Conservation (phyloP, 1,284 basidiomycete genomes). For the Abortiporus biennis region DNA sequence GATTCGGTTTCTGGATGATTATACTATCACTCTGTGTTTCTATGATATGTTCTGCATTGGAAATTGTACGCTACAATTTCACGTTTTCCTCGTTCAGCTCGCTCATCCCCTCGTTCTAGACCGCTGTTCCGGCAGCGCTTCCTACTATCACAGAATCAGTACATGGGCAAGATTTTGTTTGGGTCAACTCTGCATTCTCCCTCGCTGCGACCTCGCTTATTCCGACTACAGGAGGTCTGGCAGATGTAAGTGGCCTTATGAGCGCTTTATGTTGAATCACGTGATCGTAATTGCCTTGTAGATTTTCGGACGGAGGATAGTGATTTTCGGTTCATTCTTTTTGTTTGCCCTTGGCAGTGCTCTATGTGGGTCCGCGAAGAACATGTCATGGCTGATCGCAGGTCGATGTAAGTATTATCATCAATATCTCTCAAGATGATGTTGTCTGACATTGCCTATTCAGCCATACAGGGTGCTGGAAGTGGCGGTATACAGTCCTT, state of each 20-base stretch:
- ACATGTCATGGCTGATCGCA: conserved; percentile 30
- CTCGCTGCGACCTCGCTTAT: conserved; percentile 24
- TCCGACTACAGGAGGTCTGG: conserved; percentile 23
- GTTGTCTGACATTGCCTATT: neutral
- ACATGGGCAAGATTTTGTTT: conserved; percentile 25
- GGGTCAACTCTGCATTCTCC: conserved; percentile 25
- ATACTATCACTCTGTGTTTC: conserved; percentile 14
- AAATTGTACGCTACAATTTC: conserved; percentile 9
- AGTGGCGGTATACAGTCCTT: conserved; percentile 34
- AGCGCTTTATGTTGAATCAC: neutral
- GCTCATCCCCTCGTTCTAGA: conserved; percentile 14
- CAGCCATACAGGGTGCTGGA: conserved; percentile 39
- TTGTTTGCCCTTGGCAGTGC: conserved; percentile 33
- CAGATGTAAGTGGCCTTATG: conserved; percentile 4
- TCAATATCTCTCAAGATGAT: neutral
- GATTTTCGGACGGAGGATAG: conserved; percentile 26
- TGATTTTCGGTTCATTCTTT: conserved; percentile 26
- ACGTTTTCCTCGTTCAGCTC: neutral
- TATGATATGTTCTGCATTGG: conserved; percentile 14
- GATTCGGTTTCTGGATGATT: conserved; percentile 16
- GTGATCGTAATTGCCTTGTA: conserved; percentile 1
- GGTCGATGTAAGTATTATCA: conserved; percentile 19
- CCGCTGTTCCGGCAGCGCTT: conserved; percentile 27
- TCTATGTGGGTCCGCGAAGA: conserved; percentile 29
- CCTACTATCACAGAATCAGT: conserved; percentile 27